Conservation (phyloP, 257 asterid genomes). For the Capsicum rhomboideum region DNA sequence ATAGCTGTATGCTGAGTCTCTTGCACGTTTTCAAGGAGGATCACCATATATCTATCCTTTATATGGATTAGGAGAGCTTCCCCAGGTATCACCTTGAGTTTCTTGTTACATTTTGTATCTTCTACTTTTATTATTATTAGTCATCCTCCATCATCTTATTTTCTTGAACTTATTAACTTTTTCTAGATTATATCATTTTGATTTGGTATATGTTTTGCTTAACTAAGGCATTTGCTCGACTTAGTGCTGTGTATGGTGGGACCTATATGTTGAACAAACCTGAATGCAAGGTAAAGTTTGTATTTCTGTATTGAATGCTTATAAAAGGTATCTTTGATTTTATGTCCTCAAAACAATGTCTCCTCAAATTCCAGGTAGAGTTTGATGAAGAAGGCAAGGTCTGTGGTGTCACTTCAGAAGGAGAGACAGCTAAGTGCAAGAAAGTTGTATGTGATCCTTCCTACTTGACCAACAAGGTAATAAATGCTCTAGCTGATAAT, state of each 20-base stretch:
- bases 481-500: neutral
- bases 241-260: slow-evolving; percentile 98
- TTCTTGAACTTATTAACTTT: neutral
- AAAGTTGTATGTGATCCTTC: slow-evolving; percentile 95
- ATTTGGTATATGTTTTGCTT: neutral
- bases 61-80: slow-evolving; percentile 96
- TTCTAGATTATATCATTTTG: neutral
- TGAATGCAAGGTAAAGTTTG: slow-evolving; percentile 65
- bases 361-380: slow-evolving; percentile 57
- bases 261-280: slow-evolving; percentile 94
- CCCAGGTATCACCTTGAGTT: slow-evolving; percentile 49
- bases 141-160: neutral
- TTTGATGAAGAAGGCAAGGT: slow-evolving; percentile 81
- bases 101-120: neutral
- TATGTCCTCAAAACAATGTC: neutral
- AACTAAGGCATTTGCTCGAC: slow-evolving; percentile 84
- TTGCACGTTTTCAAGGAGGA: slow-evolving; percentile 93
- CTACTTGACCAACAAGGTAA: slow-evolving; percentile 78
- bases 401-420: slow-evolving; percentile 88
- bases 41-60: slow-evolving; percentile 93
- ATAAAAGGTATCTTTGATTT: neutral
- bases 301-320: neutral
- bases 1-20: slow-evolving; percentile 82
- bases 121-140: neutral
- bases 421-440: slow-evolving; percentile 93